These are phyloP conservation scores for Globisporangium acanthophoron DNA, from an alignment of 352 stramenopile species.

Conservation along the genomic window DNA sequence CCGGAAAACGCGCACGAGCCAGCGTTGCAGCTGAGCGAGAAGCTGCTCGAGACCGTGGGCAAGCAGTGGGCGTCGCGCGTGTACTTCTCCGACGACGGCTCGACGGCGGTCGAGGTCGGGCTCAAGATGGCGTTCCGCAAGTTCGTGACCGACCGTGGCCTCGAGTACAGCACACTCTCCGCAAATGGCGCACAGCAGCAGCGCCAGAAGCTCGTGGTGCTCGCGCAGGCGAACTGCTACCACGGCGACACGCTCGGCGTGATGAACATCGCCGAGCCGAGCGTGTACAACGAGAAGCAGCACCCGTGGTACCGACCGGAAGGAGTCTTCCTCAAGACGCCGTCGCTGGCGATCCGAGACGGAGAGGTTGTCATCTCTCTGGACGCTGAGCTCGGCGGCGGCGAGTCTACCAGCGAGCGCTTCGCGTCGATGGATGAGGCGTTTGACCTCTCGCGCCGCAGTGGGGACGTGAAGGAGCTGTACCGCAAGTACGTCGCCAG, in stretches of 20 bases:
- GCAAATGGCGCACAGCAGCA: conserved; percentile 9
- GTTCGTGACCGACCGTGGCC: conserved; percentile 59
- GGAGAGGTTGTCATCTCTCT: conserved; percentile 55
- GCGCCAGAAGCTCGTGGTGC: conserved; percentile 56
- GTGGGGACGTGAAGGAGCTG: conserved; percentile 28
- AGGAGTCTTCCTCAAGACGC: conserved; percentile 75
- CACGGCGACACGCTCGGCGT: conserved; percentile 89
- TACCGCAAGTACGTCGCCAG: conserved; percentile 66
- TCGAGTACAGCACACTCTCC: conserved; percentile 52
- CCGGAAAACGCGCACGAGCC: conserved; percentile 87
- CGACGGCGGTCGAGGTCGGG: conserved; percentile 87
- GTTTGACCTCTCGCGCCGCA: conserved; percentile 40
- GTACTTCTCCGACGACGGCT: conserved; percentile 91
- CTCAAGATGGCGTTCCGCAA: conserved; percentile 92
- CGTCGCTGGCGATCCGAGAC: conserved; percentile 59
- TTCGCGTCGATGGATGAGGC: conserved; percentile 43
- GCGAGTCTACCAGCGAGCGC: conserved; percentile 20
- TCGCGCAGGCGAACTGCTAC: conserved; percentile 89
- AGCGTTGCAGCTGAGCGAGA: conserved; percentile 71
- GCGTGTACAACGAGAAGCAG: conserved; percentile 89
- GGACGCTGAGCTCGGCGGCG: conserved; percentile 35
- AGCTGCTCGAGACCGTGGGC: conserved; percentile 70
- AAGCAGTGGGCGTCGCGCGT: conserved; percentile 83
- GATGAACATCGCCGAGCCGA: conserved; percentile 89
- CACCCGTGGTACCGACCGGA: conserved; percentile 89